A percentile compares a stretch with the other conserved stretches of the same genome.
These are phyloP conservation scores for Thalassiosira profunda DNA, from an alignment of 108 stramenopile species.

Conservation along the genomic window DNA sequence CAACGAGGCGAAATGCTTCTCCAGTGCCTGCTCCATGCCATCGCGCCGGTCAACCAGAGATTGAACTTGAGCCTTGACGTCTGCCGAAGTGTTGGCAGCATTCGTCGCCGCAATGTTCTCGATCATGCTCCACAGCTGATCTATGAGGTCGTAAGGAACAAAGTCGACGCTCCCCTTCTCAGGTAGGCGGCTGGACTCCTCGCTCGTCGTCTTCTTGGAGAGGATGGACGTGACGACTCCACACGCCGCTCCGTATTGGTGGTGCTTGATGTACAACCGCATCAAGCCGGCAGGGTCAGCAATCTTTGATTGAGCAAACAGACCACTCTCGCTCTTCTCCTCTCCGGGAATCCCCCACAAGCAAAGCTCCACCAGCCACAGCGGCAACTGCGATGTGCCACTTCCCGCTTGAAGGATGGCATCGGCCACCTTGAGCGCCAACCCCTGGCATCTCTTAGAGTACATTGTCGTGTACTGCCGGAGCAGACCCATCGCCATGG, in stretches of 20 bases:
- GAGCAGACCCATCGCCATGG: slow-evolving; percentile 57
- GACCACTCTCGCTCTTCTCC: slow-evolving; percentile 17
- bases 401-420: slow-evolving; percentile 37
- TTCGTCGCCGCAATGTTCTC: slow-evolving; percentile 32
- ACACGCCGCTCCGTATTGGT: slow-evolving; percentile 73
- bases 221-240: slow-evolving; percentile 56
- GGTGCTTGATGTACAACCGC: slow-evolving; percentile 64
- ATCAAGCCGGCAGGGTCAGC: slow-evolving; percentile 72
- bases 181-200: slow-evolving; percentile 61
- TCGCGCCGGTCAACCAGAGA: slow-evolving; percentile 26
- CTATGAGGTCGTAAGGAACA: slow-evolving; percentile 81
- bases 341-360: slow-evolving; percentile 37
- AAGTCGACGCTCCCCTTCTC: slow-evolving; percentile 85
- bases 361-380: slow-evolving; percentile 74
- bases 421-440: slow-evolving; percentile 71
- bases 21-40: slow-evolving; percentile 64
- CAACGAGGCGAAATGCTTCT: slow-evolving; percentile 50
- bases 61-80: slow-evolving; percentile 1
- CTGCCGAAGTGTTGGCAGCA: background rate
- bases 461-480: slow-evolving; percentile 50
- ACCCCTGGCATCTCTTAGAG: slow-evolving; percentile 50
- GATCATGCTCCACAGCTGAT: slow-evolving; percentile 72
- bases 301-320: slow-evolving; percentile 54
- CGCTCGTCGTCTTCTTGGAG: slow-evolving; percentile 15
- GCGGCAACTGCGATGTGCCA: slow-evolving; percentile 50